Evolutionary conservation across 1,284 basidiomycete genomes (phyloP).

Genomic region (Naganishia sp.): DNA sequence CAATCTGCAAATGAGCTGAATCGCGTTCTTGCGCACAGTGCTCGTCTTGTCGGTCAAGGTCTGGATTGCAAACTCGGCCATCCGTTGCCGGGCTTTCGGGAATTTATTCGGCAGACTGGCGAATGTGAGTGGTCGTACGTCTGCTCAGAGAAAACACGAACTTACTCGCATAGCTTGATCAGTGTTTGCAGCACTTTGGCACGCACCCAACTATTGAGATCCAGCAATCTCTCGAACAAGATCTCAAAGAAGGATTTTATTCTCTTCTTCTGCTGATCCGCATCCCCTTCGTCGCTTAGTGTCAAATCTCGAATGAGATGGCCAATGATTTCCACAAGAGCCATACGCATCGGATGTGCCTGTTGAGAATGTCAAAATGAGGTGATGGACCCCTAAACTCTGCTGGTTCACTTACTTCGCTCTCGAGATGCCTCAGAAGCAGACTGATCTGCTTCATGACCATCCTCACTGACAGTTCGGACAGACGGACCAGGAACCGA

Average conservation of each 20-base stretch:
- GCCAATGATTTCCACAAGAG: constrained; percentile 82
- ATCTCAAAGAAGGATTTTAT: constrained; percentile 79
- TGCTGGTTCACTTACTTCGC: constrained; percentile 64
- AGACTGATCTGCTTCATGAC: constrained; percentile 89
- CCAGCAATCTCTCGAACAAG: constrained; percentile 82
- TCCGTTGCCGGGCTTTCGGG: constrained; percentile 77
- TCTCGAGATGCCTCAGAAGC: constrained; percentile 82
- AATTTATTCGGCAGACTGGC: constrained; percentile 74
- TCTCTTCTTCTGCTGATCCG: constrained; percentile 72
- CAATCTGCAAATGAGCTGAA: constrained; percentile 73
- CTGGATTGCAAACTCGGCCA: constrained; percentile 73
- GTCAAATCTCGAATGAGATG: constrained; percentile 76
- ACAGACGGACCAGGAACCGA: constrained; percentile 77
- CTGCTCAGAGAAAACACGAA: constrained; percentile 45
- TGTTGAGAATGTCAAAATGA: constrained; percentile 44
- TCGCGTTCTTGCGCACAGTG: constrained; percentile 80
- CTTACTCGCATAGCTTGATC: constrained; percentile 65
- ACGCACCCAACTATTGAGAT: constrained; percentile 87
- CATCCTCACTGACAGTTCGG: constrained; percentile 78
- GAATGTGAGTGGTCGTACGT: background rate
- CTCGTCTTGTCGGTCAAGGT: constrained; percentile 89
- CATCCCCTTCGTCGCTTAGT: constrained; percentile 60
- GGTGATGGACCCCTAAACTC: background rate
- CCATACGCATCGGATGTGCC: constrained; percentile 95
- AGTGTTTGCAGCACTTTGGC: constrained; percentile 80